Evolutionary conservation across 306 rosid genomes (phyloP).

Genomic region (Delonix regia): DNA sequence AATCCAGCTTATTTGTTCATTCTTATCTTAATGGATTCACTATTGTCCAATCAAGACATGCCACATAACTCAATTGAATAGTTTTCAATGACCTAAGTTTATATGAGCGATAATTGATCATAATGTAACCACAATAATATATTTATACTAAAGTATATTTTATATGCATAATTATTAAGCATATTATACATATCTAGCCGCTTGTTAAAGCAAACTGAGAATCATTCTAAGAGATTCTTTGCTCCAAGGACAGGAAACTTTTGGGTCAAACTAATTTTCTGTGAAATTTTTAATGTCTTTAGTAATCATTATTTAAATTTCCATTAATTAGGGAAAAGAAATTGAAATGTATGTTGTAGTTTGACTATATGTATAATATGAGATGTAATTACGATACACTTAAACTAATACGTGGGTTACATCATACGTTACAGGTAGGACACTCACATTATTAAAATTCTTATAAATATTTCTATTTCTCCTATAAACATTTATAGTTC

Average conservation of each 20-base stretch:
- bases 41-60: conserved; percentile 28
- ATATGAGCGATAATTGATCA: conserved; percentile 13
- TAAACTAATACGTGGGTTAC: conserved; percentile 23
- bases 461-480: background rate
- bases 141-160: background rate
- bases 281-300: conserved; percentile 9
- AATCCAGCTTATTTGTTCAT: conserved; percentile 25
- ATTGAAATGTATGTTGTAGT: background rate
- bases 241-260: conserved; percentile 31
- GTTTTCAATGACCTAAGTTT: too few species aligned
- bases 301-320: conserved; percentile 12
- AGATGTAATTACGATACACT: conserved; percentile 6
- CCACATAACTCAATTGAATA: conserved; percentile 8
- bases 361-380: background rate
- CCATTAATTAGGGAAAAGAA: conserved; percentile 24
- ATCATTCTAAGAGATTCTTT: conserved; percentile 30
- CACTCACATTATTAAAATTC: background rate
- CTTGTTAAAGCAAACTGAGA: conserved; percentile 33
- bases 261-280: conserved; percentile 30
- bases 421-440: conserved; percentile 19
- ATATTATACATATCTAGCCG: conserved; percentile 33
- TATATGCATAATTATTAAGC: background rate
- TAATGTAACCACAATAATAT: conserved; percentile 8
- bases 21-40: conserved; percentile 39
- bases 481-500: background rate